A percentile compares a stretch with the other conserved stretches of the same genome.
Conservation (phyloP, 257 asterid genomes). For the Rubia yunnanensis region DNA sequence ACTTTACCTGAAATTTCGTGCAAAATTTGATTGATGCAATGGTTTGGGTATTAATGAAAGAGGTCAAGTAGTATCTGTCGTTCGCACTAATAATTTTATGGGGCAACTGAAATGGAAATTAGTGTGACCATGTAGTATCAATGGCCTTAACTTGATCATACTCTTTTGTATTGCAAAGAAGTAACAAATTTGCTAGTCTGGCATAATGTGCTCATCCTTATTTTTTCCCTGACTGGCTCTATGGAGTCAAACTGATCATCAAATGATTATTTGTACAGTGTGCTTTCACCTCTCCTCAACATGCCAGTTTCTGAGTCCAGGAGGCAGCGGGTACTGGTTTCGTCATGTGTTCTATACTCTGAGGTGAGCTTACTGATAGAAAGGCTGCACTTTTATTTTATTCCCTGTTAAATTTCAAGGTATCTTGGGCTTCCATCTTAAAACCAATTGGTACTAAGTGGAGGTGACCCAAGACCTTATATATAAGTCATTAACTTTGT, state of each 20-base stretch:
- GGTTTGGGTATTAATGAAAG: not conserved
- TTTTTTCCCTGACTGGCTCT: not conserved
- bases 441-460: too few relatives aligned
- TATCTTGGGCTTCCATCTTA: too few relatives aligned
- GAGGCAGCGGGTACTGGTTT: conserved; percentile 95
- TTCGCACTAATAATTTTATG: not conserved
- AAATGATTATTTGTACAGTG: conserved; percentile 48
- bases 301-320: conserved; percentile 84
- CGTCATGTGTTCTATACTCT: conserved; percentile 85
- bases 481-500: too few relatives aligned
- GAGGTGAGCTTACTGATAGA: conserved; percentile 55
- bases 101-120: not conserved
- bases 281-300: conserved; percentile 85
- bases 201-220: not conserved
- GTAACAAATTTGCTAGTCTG: not conserved
- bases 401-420: too few relatives aligned
- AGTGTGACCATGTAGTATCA: not conserved
- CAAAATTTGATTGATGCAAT: not conserved
- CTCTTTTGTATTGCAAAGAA: not conserved
- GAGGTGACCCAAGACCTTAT: too few relatives aligned
- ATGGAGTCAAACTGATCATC: conserved; percentile 22
- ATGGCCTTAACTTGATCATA: not conserved
- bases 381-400: conserved; percentile 6
- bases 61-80: not conserved
- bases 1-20: not conserved